Base-by-base conservation (phyloP, 1,284 basidiomycete genomes). In the Boletus semigastroideus region DNA sequence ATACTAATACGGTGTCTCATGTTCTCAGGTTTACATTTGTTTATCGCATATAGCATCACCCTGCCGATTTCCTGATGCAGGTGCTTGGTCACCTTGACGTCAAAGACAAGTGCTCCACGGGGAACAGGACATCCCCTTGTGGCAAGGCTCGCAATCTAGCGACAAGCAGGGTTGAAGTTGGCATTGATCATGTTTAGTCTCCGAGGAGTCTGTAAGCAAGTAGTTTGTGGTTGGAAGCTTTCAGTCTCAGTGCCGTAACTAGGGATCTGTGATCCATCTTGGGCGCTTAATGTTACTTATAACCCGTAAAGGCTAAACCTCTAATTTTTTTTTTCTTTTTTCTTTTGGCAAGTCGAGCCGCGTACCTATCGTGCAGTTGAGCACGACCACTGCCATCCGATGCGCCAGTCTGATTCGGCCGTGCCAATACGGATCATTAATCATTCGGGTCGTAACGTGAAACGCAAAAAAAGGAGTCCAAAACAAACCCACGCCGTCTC, bases 61-160 rank as follows among this genome's bases (percentile, higher is more conserved):
- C n/a, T n/a, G n/a, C n/a, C n/a, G n/a, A n/a, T n/a, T n/a, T n/a
- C n/a, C n/a, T n/a, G n/a, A n/a, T n/a, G n/a, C n/a, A 70, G 69
- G 51, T 63, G 38, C 49, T 72, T 30, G 60, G 64, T 42, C 49
- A 54, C 33, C 53, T 71, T 13, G 65, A 65, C 13, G 62, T 77
- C 49, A 80, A 79, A 59, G 72, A 46, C 66, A 71, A 45, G 78
- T 83, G 25, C 68, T 82, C 19, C 59, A 63, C 8, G 71, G 73
- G 16, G 74, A 78, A 44, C 74, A 75, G 20, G 53, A 51, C 11
- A 55, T 69, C 46, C 68, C 65, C 5, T 27, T 45, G 52, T 59
- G 64, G 53, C 49, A 65, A 59, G 57, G 49, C 19, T 71, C 68
- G 13, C 48, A 56, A 19, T 54, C 58, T 4, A 49, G 36, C 5